Evolutionary conservation across 192 early-diverging fungal genomes (phyloP).

Genomic region (Paraglomus brasilianum): DNA sequence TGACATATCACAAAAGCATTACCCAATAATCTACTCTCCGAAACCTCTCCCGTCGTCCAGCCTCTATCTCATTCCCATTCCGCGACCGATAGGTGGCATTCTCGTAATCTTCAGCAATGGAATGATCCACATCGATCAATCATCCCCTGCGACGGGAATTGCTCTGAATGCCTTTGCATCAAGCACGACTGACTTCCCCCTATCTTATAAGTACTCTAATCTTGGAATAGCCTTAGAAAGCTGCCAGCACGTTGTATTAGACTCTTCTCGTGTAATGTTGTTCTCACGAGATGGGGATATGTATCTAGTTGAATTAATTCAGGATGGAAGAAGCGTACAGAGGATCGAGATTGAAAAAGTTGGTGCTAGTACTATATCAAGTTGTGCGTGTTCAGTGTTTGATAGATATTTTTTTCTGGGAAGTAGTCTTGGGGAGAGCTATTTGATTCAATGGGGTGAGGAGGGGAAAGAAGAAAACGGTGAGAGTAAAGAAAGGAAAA

Average conservation of each 20-base stretch:
- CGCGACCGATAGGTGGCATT: constrained; percentile 83
- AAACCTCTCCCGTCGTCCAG: constrained; percentile 83
- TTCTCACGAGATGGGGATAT: constrained; percentile 72
- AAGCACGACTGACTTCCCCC: constrained; percentile 48
- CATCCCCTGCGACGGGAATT: constrained; percentile 68
- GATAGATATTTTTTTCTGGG: constrained; percentile 70
- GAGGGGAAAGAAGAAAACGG: neutral
- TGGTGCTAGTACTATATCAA: constrained; percentile 50
- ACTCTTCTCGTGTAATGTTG: constrained; percentile 69
- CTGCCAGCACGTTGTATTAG: constrained; percentile 60
- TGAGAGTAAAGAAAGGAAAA: constrained; percentile 16
- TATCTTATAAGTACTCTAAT: constrained; percentile 44
- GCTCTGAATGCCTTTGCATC: constrained; percentile 72
- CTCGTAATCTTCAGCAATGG: constrained; percentile 78
- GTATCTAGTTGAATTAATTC: constrained; percentile 67
- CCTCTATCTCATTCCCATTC: constrained; percentile 66
- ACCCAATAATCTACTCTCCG: constrained; percentile 80
- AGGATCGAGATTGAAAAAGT: constrained; percentile 59
- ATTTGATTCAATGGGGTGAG: constrained; percentile 66
- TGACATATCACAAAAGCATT: constrained; percentile 67
- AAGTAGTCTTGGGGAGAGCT: constrained; percentile 62
- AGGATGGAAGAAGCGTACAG: constrained; percentile 78
- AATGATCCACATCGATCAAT: constrained; percentile 84
- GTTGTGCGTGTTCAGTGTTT: constrained; percentile 49
- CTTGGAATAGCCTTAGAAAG: constrained; percentile 76